Conservation (phyloP, 1,139 yeast species). For the Debaryomyces sp. region DNA sequence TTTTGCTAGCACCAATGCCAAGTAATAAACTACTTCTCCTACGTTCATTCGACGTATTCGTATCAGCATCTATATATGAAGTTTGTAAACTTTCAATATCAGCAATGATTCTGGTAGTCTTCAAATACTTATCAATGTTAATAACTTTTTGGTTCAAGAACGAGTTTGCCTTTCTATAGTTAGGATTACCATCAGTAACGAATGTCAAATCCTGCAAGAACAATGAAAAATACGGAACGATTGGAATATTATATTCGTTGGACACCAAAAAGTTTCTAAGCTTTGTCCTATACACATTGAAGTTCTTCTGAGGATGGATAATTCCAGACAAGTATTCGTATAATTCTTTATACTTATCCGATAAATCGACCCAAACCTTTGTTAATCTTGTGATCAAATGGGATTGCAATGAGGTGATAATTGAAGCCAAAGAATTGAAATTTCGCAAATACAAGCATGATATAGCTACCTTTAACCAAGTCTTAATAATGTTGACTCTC, state of each 20-base stretch:
- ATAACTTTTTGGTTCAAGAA: conserved; percentile 64
- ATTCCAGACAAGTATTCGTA: conserved; percentile 70
- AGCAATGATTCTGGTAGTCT: conserved; percentile 73
- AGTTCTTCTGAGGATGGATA: conserved; percentile 84
- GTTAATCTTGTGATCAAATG: conserved; percentile 73
- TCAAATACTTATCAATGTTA: conserved; percentile 81
- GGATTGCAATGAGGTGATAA: conserved; percentile 81
- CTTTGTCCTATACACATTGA: conserved; percentile 70
- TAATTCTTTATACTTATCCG: conserved; percentile 65
- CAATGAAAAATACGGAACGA: conserved; percentile 84
- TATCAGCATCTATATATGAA: conserved; percentile 40
- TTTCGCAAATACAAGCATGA: conserved; percentile 81
- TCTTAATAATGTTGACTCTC: conserved; percentile 63
- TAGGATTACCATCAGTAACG: conserved; percentile 84
- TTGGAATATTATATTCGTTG: conserved; percentile 62
- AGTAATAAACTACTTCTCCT: conserved; percentile 26
- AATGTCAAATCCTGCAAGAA: conserved; percentile 87
- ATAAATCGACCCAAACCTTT: conserved; percentile 65
- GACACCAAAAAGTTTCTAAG: conserved; percentile 57
- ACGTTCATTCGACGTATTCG: conserved; percentile 13
- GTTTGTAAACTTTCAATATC: conserved; percentile 79
- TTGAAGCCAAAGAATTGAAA: conserved; percentile 87
- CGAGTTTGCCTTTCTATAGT: conserved; percentile 60
- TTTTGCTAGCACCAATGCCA: conserved; percentile 11
- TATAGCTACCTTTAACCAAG: conserved; percentile 84